phyloP scores from a whole-genome alignment of 352 stramenopile genomes.

The Globisporangium ultimum region DNA sequence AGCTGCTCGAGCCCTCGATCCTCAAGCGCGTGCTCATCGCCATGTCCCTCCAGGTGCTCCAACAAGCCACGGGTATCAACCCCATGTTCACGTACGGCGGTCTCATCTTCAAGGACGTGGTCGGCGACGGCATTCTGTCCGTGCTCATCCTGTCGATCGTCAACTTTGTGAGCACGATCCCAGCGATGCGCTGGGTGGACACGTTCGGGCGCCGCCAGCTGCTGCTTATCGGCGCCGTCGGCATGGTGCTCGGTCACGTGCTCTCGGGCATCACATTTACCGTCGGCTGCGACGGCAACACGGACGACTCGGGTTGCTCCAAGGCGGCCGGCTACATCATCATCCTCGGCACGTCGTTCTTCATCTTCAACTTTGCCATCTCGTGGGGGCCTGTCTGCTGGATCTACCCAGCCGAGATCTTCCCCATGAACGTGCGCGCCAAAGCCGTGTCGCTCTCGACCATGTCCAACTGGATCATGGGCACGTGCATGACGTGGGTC shows the following conservation, averaged over 20 bases:
- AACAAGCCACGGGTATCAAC: too few relatives aligned
- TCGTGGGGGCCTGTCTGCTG: constrained; percentile 34
- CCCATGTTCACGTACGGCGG: constrained; percentile 25
- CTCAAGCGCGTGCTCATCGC: too few relatives aligned
- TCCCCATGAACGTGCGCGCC: too few relatives aligned
- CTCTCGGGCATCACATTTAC: constrained; percentile 15
- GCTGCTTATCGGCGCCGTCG: constrained; percentile 28
- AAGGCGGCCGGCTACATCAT: constrained; percentile 28
- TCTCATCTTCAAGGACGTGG: constrained; percentile 8
- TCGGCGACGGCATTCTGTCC: too few relatives aligned
- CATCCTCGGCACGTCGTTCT: constrained; percentile 20
- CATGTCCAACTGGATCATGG: too few relatives aligned
- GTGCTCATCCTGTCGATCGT: constrained; percentile 3
- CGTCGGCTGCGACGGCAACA: too few relatives aligned
- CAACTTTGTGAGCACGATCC: constrained; percentile 36
- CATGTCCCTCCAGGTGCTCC: too few relatives aligned
- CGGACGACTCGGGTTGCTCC: too few relatives aligned
- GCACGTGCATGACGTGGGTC: too few relatives aligned
- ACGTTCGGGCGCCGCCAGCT: constrained; percentile 28
- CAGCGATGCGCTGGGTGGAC: constrained; percentile 38
- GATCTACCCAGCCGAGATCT: constrained; percentile 10
- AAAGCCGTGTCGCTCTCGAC: too few relatives aligned
- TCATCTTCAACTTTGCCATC: constrained; percentile 40
- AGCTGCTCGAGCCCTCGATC: constrained; percentile 10
- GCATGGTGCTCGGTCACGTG: constrained; percentile 35